A percentile compares a stretch with the other conserved stretches of the same genome.
Evolutionary conservation across 2,329 filamentous ascomycete genomes (phyloP).

Genomic region (Amylocarpus encephaloides): DNA sequence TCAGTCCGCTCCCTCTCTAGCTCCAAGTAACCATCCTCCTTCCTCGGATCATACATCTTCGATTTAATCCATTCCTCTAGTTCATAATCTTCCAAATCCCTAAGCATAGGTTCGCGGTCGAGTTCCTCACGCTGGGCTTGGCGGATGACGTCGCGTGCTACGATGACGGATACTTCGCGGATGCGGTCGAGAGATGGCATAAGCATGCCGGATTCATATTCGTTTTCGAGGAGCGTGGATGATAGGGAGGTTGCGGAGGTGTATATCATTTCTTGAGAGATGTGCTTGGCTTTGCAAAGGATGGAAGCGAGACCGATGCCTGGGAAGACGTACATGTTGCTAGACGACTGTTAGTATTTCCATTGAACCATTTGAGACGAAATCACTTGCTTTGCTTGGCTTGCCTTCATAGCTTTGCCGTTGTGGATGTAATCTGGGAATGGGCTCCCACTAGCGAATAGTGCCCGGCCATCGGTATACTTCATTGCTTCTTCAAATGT

Average conservation of each 20-base stretch:
- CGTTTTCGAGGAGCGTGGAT: conserved; percentile 59
- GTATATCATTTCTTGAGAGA: conserved; percentile 55
- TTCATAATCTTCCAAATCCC: conserved; percentile 37
- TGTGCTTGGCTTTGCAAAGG: conserved; percentile 57
- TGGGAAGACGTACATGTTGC: conserved; percentile 81
- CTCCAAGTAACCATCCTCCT: conserved; percentile 7
- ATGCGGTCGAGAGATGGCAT: conserved; percentile 71
- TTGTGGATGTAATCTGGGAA: conserved; percentile 65
- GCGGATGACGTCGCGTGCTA: conserved; percentile 69
- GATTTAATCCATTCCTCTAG: conserved; percentile 61
- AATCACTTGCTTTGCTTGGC: conserved; percentile 40
- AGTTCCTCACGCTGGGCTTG: conserved; percentile 63
- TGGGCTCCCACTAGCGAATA: conserved; percentile 79
- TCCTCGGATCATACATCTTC: conserved; percentile 67
- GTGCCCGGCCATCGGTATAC: conserved; percentile 70
- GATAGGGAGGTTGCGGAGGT: conserved; percentile 70
- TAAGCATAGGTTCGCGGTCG: conserved; percentile 56
- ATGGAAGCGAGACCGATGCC: conserved; percentile 78
- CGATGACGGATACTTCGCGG: conserved; percentile 66
- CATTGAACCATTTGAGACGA: not conserved
- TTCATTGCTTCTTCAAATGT: conserved; percentile 66
- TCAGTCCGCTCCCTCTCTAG: conserved; percentile 1
- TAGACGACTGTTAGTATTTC: conserved; percentile 43
- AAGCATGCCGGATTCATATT: conserved; percentile 50
- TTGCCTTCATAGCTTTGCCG: conserved; percentile 41